Evolutionary conservation across 2,329 filamentous ascomycete species (phyloP).

Genomic region (Verticillium nubilum): DNA sequence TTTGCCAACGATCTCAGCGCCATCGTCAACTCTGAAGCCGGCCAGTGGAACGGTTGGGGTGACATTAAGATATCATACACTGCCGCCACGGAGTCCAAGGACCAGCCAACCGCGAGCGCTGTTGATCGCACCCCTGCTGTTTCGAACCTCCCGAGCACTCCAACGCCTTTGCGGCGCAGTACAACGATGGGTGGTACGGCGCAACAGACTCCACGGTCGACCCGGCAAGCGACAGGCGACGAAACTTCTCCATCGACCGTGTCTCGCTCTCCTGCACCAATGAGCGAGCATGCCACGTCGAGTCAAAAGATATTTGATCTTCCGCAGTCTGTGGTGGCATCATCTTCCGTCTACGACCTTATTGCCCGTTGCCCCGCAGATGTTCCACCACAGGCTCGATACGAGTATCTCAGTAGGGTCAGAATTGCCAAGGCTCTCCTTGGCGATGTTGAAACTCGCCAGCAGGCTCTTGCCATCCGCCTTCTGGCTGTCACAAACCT

Average conservation of each 20-base stretch:
- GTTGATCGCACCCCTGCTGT: conserved; percentile 3
- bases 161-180: conserved; percentile 69
- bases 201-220: conserved; percentile 35
- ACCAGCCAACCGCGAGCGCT: neutral
- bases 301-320: conserved; percentile 61
- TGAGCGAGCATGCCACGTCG: conserved; percentile 25
- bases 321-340: conserved; percentile 47
- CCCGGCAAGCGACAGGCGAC: conserved; percentile 24
- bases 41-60: conserved; percentile 71
- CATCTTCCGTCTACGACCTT: conserved; percentile 50
- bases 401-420: conserved; percentile 79
- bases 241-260: conserved; percentile 44
- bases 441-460: conserved; percentile 58
- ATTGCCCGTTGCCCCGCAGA: conserved; percentile 52
- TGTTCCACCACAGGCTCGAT: conserved; percentile 67
- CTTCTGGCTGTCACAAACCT: conserved; percentile 86
- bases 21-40: conserved; percentile 57
- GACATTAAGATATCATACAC: conserved; percentile 71
- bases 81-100: conserved; percentile 13
- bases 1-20: conserved; percentile 81
- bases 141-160: conserved; percentile 57
- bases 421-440: conserved; percentile 78
- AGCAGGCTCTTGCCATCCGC: conserved; percentile 73
- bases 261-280: conserved; percentile 33
- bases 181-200: conserved; percentile 44